Evolutionary conservation across 2,329 filamentous ascomycete genomes (phyloP).

Genomic region (Epichloe coenophiala): DNA sequence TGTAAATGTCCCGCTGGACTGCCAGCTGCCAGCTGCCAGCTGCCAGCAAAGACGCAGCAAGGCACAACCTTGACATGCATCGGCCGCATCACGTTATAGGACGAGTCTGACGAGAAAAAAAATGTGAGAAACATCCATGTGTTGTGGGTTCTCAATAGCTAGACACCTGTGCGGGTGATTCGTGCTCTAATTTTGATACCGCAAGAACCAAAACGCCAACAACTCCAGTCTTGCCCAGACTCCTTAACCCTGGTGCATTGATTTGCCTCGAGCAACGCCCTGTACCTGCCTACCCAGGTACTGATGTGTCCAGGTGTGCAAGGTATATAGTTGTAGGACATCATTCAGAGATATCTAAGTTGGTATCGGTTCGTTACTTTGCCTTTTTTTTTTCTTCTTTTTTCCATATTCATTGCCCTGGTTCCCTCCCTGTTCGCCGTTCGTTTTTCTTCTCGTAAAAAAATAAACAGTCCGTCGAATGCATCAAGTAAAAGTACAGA

Average conservation of each 20-base stretch:
- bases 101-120: too few relatives aligned
- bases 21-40: not conserved
- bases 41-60: not conserved
- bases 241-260: not conserved
- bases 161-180: not conserved
- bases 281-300: not conserved
- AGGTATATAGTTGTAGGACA: not conserved
- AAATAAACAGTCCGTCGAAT: not conserved
- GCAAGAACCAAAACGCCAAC: not conserved
- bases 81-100: too few relatives aligned
- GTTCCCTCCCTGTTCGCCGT: not conserved
- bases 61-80: too few relatives aligned
- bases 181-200: not conserved
- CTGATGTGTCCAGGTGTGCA: not conserved
- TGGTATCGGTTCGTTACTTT: slow-evolving; percentile 1
- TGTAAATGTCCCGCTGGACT: not conserved
- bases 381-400: not conserved
- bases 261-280: not conserved
- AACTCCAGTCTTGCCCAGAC: slow-evolving; percentile 1
- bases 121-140: too few relatives aligned
- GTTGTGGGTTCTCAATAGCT: not conserved
- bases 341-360: not conserved
- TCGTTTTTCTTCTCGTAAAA: not conserved
- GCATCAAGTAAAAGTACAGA: not conserved
- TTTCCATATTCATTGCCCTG: not conserved